Evolutionary conservation across 306 rosid species (phyloP).

Genomic region (Calophaca sinica): DNA sequence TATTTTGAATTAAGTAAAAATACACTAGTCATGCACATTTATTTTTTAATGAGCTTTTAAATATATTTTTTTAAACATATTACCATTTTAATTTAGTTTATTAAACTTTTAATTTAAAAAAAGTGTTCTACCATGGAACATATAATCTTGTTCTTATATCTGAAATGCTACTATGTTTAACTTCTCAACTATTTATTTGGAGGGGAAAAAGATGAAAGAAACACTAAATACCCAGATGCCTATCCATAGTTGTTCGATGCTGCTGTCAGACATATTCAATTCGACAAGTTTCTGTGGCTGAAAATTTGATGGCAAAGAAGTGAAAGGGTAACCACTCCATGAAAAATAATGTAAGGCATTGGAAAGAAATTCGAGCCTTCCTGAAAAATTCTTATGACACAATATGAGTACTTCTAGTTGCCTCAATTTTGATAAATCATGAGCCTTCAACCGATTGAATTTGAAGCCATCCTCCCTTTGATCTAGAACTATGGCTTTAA

Average conservation of each 20-base stretch:
- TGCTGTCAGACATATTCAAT: slow-evolving; percentile 14
- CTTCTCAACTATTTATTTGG: too few relatives aligned
- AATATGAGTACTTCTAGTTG: slow-evolving; percentile 14
- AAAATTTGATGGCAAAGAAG: slow-evolving; percentile 27
- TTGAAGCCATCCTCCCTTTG: neutral
- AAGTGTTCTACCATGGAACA: too few relatives aligned
- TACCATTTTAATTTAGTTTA: too few relatives aligned
- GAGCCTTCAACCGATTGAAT: neutral
- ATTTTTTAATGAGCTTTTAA: too few relatives aligned
- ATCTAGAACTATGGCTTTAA: slow-evolving; percentile 40
- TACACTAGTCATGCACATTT: too few relatives aligned
- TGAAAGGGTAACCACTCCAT: slow-evolving; percentile 15
- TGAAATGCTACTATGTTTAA: too few relatives aligned
- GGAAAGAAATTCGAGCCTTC: neutral
- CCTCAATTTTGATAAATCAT: neutral
- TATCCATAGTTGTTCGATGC: slow-evolving; percentile 2
- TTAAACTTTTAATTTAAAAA: too few relatives aligned
- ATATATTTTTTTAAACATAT: too few relatives aligned
- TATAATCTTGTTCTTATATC: too few relatives aligned
- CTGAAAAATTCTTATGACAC: neutral
- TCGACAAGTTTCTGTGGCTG: neutral
- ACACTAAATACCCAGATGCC: neutral
- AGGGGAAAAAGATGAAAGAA: neutral
- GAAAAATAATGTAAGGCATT: neutral
- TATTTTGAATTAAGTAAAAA: too few relatives aligned